Conservation (phyloP, 805 yeast genomes). For the Candida corydali region DNA sequence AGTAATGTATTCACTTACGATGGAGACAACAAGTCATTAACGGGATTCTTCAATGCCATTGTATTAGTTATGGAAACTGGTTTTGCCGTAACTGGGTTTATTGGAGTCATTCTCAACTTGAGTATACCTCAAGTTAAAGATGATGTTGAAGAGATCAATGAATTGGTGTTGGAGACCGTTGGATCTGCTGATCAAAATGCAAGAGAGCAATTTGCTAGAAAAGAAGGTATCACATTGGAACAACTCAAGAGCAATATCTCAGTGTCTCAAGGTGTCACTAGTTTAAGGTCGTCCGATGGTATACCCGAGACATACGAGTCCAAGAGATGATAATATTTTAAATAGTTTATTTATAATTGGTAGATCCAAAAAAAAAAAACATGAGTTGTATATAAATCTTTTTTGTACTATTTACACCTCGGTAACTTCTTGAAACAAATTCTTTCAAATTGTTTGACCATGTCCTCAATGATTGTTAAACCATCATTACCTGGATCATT, state of each 20-base stretch:
- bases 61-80: conserved; percentile 69
- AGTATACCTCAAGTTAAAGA: conserved; percentile 57
- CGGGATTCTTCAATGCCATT: conserved; percentile 66
- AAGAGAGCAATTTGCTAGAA: conserved; percentile 25
- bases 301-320: conserved; percentile 2
- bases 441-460: background rate
- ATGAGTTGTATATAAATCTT: too few relatives aligned
- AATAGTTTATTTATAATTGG: background rate
- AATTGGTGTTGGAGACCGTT: conserved; percentile 39
- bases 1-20: conserved; percentile 57
- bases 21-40: conserved; percentile 53
- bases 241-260: conserved; percentile 3
- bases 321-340: background rate
- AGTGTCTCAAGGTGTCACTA: conserved; percentile 1
- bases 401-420: background rate
- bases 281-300: conserved; percentile 3
- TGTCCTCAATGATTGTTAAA: too few relatives aligned
- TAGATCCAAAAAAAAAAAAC: background rate
- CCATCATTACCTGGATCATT: conserved; percentile 7
- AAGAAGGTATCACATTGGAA: conserved; percentile 28
- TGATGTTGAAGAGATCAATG: conserved; percentile 44
- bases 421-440: background rate
- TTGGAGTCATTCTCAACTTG: conserved; percentile 59
- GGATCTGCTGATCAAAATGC: conserved; percentile 39
- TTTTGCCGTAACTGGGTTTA: conserved; percentile 64